Evolutionary conservation across 768 basidiomycete species (phyloP).

Genomic region (Trametopsis cervina): DNA sequence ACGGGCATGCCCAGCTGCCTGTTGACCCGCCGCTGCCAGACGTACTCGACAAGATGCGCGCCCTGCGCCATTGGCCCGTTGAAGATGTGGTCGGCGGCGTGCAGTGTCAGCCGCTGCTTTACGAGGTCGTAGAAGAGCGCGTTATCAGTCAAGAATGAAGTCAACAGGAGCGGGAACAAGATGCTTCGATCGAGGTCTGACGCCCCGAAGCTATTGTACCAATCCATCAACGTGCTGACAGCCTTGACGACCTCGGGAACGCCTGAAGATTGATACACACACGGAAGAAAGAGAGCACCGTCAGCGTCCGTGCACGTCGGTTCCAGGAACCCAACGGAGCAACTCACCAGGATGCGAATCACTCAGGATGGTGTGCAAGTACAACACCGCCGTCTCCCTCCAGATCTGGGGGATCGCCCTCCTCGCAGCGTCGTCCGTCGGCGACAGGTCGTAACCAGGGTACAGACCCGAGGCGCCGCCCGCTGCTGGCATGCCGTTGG

Average conservation of each 20-base stretch:
- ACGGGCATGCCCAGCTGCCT: slow-evolving; percentile 13
- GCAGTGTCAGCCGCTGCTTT: slow-evolving; percentile 15
- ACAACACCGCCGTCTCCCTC: slow-evolving; percentile 58
- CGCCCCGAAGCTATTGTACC: slow-evolving; percentile 45
- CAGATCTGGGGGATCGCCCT: slow-evolving; percentile 48
- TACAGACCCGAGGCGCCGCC: not conserved
- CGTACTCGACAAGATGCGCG: slow-evolving; percentile 18
- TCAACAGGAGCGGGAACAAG: slow-evolving; percentile 68
- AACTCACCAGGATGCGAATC: slow-evolving; percentile 61
- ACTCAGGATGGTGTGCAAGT: slow-evolving; percentile 65
- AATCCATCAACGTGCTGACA: slow-evolving; percentile 46
- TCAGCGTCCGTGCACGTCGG: slow-evolving; percentile 7
- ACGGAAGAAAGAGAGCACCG: slow-evolving; percentile 1
- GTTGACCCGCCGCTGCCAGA: slow-evolving; percentile 16
- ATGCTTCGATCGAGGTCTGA: slow-evolving; percentile 60
- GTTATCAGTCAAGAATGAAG: slow-evolving; percentile 69
- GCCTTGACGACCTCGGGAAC: slow-evolving; percentile 63
- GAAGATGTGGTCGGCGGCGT: slow-evolving; percentile 17
- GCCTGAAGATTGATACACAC: slow-evolving; percentile 32
- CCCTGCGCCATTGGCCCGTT: slow-evolving; percentile 20
- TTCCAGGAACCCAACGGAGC: slow-evolving; percentile 2
- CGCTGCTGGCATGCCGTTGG: slow-evolving; percentile 6
- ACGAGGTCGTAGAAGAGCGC: slow-evolving; percentile 38
- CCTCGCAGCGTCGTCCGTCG: slow-evolving; percentile 36
- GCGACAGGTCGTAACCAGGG: slow-evolving; percentile 2